A percentile compares a stretch with the other conserved stretches of the same genome.
phyloP scores from a whole-genome alignment of 371 early-diverging fungal species.

The Thermomucor indicae-seudaticae region DNA sequence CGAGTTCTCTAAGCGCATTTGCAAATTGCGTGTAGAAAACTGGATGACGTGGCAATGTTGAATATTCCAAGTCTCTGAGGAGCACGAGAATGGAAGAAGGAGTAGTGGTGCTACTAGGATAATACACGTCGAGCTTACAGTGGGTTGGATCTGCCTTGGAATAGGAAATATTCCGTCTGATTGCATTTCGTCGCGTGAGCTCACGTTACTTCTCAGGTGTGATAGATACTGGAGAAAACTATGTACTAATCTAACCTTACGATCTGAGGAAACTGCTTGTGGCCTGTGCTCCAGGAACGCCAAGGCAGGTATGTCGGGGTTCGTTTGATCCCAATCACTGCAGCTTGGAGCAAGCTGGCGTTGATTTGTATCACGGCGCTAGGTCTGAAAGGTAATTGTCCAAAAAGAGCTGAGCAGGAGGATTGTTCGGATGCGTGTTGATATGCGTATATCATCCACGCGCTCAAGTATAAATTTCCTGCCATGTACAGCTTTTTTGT shows the following conservation, averaged over 20 bases:
- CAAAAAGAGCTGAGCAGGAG: not conserved
- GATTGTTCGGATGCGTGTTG: constrained; percentile 21
- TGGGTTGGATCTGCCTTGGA: constrained; percentile 5
- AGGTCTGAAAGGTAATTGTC: constrained; percentile 39
- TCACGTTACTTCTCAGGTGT: not conserved
- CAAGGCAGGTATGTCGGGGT: constrained; percentile 37
- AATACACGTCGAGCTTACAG: constrained; percentile 35
- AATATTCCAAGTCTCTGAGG: constrained; percentile 69
- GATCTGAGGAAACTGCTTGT: constrained; percentile 24
- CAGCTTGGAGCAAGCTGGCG: constrained; percentile 7
- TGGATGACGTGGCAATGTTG: constrained; percentile 42
- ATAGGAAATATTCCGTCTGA: constrained; percentile 31
- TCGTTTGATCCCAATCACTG: constrained; percentile 17
- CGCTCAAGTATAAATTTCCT: constrained; percentile 39
- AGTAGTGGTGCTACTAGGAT: constrained; percentile 15
- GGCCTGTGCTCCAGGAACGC: constrained; percentile 32
- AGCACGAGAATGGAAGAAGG: constrained; percentile 64
- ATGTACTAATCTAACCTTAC: constrained; percentile 26
- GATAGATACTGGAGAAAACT: not conserved
- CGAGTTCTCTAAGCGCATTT: constrained; percentile 55
- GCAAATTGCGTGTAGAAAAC: constrained; percentile 60
- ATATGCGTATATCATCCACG: constrained; percentile 46
- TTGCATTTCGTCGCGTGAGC: no score
- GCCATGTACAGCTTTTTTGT: constrained; percentile 7
- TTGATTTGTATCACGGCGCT: constrained; percentile 35